phyloP scores from a whole-genome alignment of 1,139 yeast genomes.

The Saccharomyces hybrid region DNA sequence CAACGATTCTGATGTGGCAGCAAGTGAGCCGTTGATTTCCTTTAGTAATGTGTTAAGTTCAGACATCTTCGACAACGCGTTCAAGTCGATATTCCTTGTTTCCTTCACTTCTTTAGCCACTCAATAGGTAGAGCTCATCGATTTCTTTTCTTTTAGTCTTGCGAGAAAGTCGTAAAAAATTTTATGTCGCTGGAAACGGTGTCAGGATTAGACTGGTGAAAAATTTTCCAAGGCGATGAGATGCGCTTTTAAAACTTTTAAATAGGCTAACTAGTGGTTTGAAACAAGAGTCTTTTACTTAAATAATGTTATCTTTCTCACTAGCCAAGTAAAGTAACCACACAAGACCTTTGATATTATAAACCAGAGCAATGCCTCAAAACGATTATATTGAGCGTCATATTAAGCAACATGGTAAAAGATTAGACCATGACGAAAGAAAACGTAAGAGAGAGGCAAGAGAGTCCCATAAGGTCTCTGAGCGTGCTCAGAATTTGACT shows the following conservation, averaged over 20 bases:
- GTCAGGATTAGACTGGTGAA: not conserved
- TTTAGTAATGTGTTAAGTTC: slow-evolving; percentile 17
- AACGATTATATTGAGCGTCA: slow-evolving; percentile 99
- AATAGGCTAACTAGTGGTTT: not conserved
- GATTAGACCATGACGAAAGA: slow-evolving; percentile 92
- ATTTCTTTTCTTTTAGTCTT: not conserved
- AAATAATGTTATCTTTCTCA: too few species aligned
- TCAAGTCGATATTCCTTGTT: not conserved
- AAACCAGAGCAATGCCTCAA: slow-evolving; percentile 59
- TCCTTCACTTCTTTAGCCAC: not conserved
- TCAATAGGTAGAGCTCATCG: not conserved
- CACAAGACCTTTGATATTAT: not conserved
- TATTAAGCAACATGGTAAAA: slow-evolving; percentile 94
- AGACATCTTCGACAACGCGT: slow-evolving; percentile 13
- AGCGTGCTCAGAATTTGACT: slow-evolving; percentile 88
- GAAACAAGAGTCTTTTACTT: too few species aligned
- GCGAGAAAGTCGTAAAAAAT: not conserved
- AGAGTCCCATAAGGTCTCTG: slow-evolving; percentile 88
- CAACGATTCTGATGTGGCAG: slow-evolving; percentile 22
- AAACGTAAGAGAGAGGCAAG: slow-evolving; percentile 94
- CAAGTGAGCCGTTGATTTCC: slow-evolving; percentile 24
- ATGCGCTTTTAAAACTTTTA: slow-evolving; percentile 4
- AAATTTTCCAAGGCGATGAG: slow-evolving; percentile 13
- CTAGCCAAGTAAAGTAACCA: too few species aligned
- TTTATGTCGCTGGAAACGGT: not conserved